Base-by-base conservation (phyloP, 2,329 filamentous ascomycete species). In the Drechslerella dactyloides region DNA sequence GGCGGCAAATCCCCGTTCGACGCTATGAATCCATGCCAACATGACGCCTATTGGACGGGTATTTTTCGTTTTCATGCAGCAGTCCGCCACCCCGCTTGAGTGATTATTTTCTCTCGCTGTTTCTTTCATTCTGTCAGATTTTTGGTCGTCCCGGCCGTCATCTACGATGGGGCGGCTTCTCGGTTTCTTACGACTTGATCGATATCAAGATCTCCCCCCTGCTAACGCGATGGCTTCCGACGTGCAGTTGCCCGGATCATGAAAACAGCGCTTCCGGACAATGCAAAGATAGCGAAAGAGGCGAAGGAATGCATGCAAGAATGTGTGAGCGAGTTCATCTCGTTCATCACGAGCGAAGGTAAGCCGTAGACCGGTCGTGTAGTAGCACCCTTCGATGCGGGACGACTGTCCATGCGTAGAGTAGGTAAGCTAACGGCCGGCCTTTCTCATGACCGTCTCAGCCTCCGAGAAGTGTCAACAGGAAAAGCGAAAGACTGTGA, bases 221-320 rank as follows among this genome's bases (percentile, higher is more conserved):
- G 74, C 74, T 64, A 61, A 65, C 74, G 58, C 51, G 73, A 54
- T 69, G 59, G 56, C 73, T 77, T 76, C 77, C 75, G 77, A 74
- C 76, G 77, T 80, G 88, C 89, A 99, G 94, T 99, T 78, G 94
- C 94, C 75, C 90, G 94, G 65, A 97, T 99, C 81, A 99, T 99
- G 94, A 99, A 99, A 82, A 90, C 92, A 77, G 94, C 94, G 5
- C 85, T 99, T 54, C 94, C 94, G 57, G 94, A 99, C 75, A 99
- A 99, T 79, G 94, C 94, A 76, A 99, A 99, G 82, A 99, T 99
- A 73, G 93, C 93, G 70, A 99, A 99, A 80, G 94, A 99, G 80
- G 94, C 94, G 63, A 99, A 99, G 81, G 94, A 99, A 80, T 99
- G 94, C 82, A 97, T 99, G 94, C 94, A 99, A 81, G 94, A 99